phyloP scores from a whole-genome alignment of 1,284 basidiomycete species.

The Inonotus obliquus region DNA sequence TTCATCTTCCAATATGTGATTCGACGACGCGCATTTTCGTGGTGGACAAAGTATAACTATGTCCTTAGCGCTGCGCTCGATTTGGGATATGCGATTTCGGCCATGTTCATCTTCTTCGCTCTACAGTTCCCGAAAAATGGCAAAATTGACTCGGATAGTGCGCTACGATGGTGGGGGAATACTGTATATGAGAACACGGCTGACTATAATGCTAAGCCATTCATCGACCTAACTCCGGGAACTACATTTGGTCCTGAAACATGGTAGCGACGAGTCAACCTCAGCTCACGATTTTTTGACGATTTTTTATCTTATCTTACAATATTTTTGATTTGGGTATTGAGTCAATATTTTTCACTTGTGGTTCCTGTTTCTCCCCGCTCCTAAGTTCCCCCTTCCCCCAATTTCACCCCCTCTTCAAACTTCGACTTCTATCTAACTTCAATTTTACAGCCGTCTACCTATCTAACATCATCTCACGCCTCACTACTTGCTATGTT shows the following conservation, averaged over 20 bases:
- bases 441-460: not conserved
- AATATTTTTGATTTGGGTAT: not conserved
- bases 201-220: constrained; percentile 10
- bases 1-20: constrained; percentile 43
- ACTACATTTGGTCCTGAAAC: not conserved
- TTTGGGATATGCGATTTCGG: constrained; percentile 27
- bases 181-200: constrained; percentile 21
- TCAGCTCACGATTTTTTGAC: not conserved
- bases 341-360: not conserved
- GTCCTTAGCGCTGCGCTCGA: constrained; percentile 28
- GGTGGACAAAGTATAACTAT: constrained; percentile 43
- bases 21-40: constrained; percentile 37
- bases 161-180: constrained; percentile 28
- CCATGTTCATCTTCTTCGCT: constrained; percentile 27
- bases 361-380: not conserved
- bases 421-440: not conserved
- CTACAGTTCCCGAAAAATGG: constrained; percentile 27
- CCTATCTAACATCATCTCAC: not conserved
- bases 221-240: not conserved
- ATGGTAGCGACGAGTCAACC: not conserved
- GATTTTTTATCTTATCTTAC: not conserved
- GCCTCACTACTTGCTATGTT: not conserved
- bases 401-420: not conserved
- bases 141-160: constrained; percentile 23
- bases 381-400: not conserved